phyloP scores from a whole-genome alignment of 768 basidiomycete species.

The Sporobolomyces roseus region DNA sequence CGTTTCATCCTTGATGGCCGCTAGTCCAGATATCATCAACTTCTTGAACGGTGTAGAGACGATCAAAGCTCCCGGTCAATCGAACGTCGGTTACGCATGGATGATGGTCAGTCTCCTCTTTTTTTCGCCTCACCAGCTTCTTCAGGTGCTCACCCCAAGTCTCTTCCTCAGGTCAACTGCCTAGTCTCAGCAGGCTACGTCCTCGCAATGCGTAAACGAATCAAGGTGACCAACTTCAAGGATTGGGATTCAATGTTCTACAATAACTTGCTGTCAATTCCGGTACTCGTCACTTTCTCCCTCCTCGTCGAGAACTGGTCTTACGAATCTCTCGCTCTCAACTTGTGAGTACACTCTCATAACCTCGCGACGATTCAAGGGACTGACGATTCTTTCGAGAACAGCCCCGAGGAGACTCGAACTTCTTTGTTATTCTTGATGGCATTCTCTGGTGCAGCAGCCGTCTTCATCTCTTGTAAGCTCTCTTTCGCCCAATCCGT shows the following conservation, averaged over 20 bases:
- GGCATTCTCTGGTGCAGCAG: conserved; percentile 92
- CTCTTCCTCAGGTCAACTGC: conserved; percentile 66
- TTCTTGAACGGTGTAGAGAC: conserved; percentile 46
- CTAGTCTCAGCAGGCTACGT: conserved; percentile 85
- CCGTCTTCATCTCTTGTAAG: conserved; percentile 82
- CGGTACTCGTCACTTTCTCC: conserved; percentile 76
- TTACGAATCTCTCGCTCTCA: conserved; percentile 65
- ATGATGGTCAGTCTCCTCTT: conserved; percentile 58
- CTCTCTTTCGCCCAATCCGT: background rate
- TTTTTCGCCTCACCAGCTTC: no score
- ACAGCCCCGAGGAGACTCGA: conserved; percentile 76
- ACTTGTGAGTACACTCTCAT: conserved; percentile 69
- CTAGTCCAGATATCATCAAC: conserved; percentile 78
- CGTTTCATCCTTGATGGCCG: conserved; percentile 89
- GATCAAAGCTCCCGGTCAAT: conserved; percentile 46
- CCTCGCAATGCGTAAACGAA: conserved; percentile 89
- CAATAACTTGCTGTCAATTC: conserved; percentile 92
- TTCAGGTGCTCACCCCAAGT: no score
- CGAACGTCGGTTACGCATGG: conserved; percentile 89
- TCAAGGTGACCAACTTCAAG: conserved; percentile 89
- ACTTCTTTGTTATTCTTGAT: conserved; percentile 77
- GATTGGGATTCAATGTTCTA: conserved; percentile 99
- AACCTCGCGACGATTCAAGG: no score
- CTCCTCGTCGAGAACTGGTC: conserved; percentile 86
- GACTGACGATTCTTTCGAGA: no score